Evolutionary conservation across 2,329 filamentous ascomycete species (phyloP), one percentile per base, ranked within the genome.

Genomic region (Cladosporium austrohemisphaericum): DNA sequence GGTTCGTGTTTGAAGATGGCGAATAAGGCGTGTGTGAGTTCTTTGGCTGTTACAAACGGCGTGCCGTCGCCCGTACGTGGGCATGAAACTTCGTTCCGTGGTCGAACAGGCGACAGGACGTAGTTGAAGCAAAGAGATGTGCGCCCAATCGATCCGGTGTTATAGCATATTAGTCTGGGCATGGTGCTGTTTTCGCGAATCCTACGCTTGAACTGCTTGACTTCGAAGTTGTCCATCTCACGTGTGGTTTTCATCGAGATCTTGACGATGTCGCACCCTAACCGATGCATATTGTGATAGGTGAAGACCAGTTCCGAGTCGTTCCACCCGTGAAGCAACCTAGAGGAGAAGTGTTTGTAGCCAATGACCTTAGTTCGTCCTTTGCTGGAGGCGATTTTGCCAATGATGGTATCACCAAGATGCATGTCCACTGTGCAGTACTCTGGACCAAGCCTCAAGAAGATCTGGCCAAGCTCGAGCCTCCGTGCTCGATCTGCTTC

Each of bases 111-210:
- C 0, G 82, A 84, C 9, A 88, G 66, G 1, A 83, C 74, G 19
- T 75, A 75, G 56, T 88, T 88, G 65, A 85, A 82, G 53, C 78
- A 84, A 20, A 79, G 77, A 0, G 85, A 88, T 40, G 77, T 75
- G 33, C 82, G 76, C 0, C 85, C 85, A 4, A 79, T 66, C 5
- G 71, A 65, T 0, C 84, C 84, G 1, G 80, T 81, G 56, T 86
- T 86, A 43, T 64, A 65, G 4, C 59, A 62, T 36, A 63, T 63
- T 7, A 66, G 50, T 23, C 55, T 52, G 23, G 58, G 51, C n/a
- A 53, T 51, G 5, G 49, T 52, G 16, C 52, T 54, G 9, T 50
- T 35, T 5, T 58, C 46, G 31, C 46, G 50, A 4, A 81, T 69
- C 13, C 72, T 70, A 28, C 75, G 71, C 51, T 76, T 76, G 22